phyloP scores from a whole-genome alignment of 2,329 filamentous ascomycete species.

The Botrytis paeoniae region DNA sequence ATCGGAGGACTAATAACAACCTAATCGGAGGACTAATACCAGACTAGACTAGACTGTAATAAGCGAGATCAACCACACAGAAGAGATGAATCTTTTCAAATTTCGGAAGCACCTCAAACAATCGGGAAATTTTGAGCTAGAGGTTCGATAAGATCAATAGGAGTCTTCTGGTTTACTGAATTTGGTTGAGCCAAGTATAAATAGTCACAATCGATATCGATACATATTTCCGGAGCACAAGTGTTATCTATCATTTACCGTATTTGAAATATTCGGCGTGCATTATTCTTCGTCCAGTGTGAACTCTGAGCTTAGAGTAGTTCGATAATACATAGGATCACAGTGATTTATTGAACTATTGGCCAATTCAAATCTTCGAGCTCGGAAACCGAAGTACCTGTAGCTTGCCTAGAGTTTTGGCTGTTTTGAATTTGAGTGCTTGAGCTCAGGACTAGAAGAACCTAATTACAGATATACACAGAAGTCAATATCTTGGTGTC shows the following conservation, averaged over 20 bases:
- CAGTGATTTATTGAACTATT: too few relatives aligned
- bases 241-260: neutral
- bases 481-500: neutral
- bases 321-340: too few relatives aligned
- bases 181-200: neutral
- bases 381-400: neutral
- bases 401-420: neutral
- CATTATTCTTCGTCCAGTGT: too few relatives aligned
- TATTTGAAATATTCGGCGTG: too few relatives aligned
- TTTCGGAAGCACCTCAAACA: neutral
- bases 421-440: neutral
- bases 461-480: too few relatives aligned
- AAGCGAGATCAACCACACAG: neutral
- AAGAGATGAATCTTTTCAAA: neutral
- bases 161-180: neutral
- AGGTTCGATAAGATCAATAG: neutral
- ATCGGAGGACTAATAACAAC: neutral
- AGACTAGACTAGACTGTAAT: neutral
- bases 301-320: too few relatives aligned
- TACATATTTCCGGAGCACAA: neutral
- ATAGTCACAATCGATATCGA: neutral
- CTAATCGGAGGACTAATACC: neutral
- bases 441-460: neutral
- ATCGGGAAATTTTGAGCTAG: neutral
- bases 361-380: neutral